These are phyloP conservation scores for Cordyceps tenuipes DNA, from an alignment of 2,329 filamentous ascomycete genomes.

Conservation along the genomic window DNA sequence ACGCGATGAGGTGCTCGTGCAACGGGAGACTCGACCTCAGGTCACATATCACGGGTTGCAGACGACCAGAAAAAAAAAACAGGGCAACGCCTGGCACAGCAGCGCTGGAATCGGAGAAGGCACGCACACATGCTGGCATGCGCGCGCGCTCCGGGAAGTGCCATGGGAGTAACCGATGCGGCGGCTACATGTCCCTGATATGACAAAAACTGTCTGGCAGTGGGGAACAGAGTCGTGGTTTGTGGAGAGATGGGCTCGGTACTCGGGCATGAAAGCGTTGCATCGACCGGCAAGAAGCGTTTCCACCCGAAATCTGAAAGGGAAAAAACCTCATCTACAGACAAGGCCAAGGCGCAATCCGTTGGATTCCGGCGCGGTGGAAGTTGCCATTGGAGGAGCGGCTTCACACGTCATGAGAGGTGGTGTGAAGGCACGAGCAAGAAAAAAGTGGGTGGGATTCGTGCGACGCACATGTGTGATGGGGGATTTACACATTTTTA, in stretches of 20 bases:
- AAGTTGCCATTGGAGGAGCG: neutral
- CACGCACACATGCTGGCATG: neutral
- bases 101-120: neutral
- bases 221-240: neutral
- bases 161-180: neutral
- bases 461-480: neutral
- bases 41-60: neutral
- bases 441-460: neutral
- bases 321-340: neutral
- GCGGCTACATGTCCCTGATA: neutral
- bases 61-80: neutral
- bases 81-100: neutral
- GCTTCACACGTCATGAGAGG: neutral
- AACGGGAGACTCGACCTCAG: no score
- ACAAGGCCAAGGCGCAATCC: neutral
- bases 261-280: slow-evolving; percentile 1
- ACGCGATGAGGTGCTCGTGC: no score
- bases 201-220: neutral
- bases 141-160: neutral
- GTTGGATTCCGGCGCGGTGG: slow-evolving; percentile 2
- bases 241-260: neutral
- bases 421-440: neutral
- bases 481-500: neutral
- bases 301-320: slow-evolving; percentile 3
- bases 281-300: slow-evolving; percentile 6